A percentile compares a stretch with the other conserved stretches of the same genome.
phyloP scores from a whole-genome alignment of 164 flowering plant species.

The Vitis vinifera region DNA sequence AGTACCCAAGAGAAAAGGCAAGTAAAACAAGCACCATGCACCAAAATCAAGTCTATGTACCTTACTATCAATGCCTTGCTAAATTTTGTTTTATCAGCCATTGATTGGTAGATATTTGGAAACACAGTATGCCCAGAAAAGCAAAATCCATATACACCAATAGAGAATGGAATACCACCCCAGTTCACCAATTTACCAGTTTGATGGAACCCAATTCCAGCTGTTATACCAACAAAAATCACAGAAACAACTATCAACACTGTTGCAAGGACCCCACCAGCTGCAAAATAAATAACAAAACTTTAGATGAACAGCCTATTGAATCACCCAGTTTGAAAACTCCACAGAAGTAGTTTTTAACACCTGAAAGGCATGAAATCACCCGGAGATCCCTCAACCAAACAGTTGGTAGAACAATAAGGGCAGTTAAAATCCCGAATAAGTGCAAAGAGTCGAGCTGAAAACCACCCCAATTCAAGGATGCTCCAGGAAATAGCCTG shows the following conservation, averaged over 20 bases:
- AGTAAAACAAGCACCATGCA: neutral
- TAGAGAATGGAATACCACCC: slow-evolving; percentile 74
- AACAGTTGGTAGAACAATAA: slow-evolving; percentile 82
- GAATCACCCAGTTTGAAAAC: neutral
- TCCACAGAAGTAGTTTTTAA: neutral
- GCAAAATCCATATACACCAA: slow-evolving; percentile 93
- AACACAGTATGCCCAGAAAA: slow-evolving; percentile 84
- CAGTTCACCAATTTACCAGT: slow-evolving; percentile 56
- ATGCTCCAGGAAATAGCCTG: slow-evolving; percentile 73
- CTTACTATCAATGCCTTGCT: slow-evolving; percentile 59
- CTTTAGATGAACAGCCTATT: neutral
- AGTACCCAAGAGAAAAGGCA: neutral
- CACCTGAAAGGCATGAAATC: slow-evolving; percentile 88
- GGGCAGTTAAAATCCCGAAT: slow-evolving; percentile 64
- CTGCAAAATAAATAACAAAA: slow-evolving; percentile 39
- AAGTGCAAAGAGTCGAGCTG: slow-evolving; percentile 68
- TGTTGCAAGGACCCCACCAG: slow-evolving; percentile 86
- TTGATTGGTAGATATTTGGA: slow-evolving; percentile 92
- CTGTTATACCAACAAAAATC: slow-evolving; percentile 52
- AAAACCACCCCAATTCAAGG: slow-evolving; percentile 54
- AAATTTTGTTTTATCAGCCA: slow-evolving; percentile 77
- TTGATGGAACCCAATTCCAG: slow-evolving; percentile 68
- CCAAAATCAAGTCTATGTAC: slow-evolving; percentile 31
- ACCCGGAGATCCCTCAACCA: slow-evolving; percentile 79
- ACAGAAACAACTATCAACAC: slow-evolving; percentile 56